A percentile compares a stretch with the other conserved stretches of the same genome.
Evolutionary conservation across 192 early-diverging fungal genomes (phyloP).

Genomic region (Geosiphon pyriformis): DNA sequence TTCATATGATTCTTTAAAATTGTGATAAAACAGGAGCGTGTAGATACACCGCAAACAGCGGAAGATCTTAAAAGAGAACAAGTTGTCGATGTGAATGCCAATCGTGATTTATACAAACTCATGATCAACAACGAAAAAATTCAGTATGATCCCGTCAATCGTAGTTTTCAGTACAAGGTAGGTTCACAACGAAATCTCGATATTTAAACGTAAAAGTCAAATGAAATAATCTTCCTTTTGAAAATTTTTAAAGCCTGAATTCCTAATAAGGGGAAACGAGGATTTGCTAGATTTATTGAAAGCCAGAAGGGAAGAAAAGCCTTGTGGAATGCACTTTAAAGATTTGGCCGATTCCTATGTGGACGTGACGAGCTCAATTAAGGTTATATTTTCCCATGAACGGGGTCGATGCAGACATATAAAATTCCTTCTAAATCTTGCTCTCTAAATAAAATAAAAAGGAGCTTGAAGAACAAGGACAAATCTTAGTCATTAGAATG

Average conservation of each 20-base stretch:
- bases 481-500: slow-evolving; percentile 57
- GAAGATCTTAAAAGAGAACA: slow-evolving; percentile 51
- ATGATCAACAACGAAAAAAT: slow-evolving; percentile 62
- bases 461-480: slow-evolving; percentile 48
- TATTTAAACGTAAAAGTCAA: background rate
- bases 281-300: slow-evolving; percentile 62
- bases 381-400: background rate
- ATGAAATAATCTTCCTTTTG: background rate
- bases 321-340: slow-evolving; percentile 69
- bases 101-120: slow-evolving; percentile 49
- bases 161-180: slow-evolving; percentile 69
- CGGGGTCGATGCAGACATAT: background rate
- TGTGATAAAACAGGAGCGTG: slow-evolving; percentile 28
- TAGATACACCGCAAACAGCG: slow-evolving; percentile 53
- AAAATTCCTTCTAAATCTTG: too few relatives aligned
- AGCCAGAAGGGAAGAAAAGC: slow-evolving; percentile 43
- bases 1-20: background rate
- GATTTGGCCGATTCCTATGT: slow-evolving; percentile 72
- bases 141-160: slow-evolving; percentile 43
- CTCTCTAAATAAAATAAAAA: too few relatives aligned
- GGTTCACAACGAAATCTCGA: background rate
- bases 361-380: slow-evolving; percentile 43
- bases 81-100: slow-evolving; percentile 46
- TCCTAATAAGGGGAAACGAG: slow-evolving; percentile 62
- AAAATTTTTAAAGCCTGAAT: slow-evolving; percentile 50